Base-by-base conservation (phyloP, 2,329 filamentous ascomycete genomes). In the Colletotrichum sp. region DNA sequence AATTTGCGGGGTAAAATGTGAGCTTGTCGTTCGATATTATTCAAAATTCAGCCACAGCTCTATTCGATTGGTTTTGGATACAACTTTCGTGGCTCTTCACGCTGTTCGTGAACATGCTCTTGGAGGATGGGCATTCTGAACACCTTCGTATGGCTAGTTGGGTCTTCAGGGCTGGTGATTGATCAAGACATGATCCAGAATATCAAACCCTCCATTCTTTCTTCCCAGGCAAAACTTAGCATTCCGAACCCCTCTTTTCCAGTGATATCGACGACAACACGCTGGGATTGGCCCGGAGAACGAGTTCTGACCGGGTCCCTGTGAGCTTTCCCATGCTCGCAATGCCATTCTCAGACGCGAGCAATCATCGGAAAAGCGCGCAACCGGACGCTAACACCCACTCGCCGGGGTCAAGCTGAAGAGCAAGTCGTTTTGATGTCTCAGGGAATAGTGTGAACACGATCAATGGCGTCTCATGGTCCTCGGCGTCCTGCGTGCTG, bases 261-360 rank as follows among this genome's bases (percentile, higher is more conserved):
- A 4, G 39, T 12, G 44, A 25, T 25, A 29, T 8, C 13, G 5
- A 22, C 22, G 13, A 6, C 34, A 22, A 62, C 34, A 61, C 25
- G 22, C n/a, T 57, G 27, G n/a, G 30, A 63, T 67, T 72, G 72
- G 63, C 27, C 19, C 15, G 25, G 6, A 15, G 19, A 19, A n/a
- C 22, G 69, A 63, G 29, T n/a, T n/a, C 27, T 9, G 16, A 16
- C 30, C n/a, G n/a, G 22, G n/a, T n/a, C 34, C 27, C 22, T 27
- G n/a, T 27, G 19, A 29, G 25, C 11, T 44, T 49, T 9, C 27
- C n/a, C 25, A 72, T 67, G 27, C 34, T 49, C 44, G 39, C 39
- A 34, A 62, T 63, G 69, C 62, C 30, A 63, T 68, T 55, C 27
- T 70, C 71, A 30, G 63, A 68, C 57, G 69, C 69, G 55, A 72